Conservation (phyloP, 2,329 filamentous ascomycete species). For the Fusarium tanahbumbuense region DNA sequence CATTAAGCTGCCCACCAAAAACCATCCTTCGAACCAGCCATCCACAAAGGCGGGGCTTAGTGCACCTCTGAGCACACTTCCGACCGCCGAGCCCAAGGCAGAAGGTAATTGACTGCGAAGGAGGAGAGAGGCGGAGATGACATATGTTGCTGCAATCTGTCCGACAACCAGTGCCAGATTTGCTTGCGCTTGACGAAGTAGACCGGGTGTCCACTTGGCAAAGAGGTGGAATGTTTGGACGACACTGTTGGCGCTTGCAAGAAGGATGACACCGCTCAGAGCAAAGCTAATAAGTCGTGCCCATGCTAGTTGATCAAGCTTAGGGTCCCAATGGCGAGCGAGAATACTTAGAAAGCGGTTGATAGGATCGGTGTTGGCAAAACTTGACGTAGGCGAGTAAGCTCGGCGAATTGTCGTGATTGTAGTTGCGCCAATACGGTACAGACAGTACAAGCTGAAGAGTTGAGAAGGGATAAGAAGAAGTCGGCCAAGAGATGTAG, state of each 20-base stretch:
- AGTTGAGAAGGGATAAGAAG: conserved; percentile 71
- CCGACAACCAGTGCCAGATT: conserved; percentile 83
- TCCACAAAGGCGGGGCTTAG: conserved; percentile 71
- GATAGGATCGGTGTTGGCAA: conserved; percentile 82
- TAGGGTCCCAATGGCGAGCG: conserved; percentile 85
- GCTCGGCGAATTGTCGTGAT: conserved; percentile 73
- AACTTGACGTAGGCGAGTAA: conserved; percentile 56
- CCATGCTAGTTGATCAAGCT: conserved; percentile 85
- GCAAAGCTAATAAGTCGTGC: conserved; percentile 87
- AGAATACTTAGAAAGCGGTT: conserved; percentile 84
- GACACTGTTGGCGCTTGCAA: conserved; percentile 83
- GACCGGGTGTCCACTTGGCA: conserved; percentile 75
- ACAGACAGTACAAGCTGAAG: conserved; percentile 86
- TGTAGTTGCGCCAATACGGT: conserved; percentile 79
- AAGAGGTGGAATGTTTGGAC: conserved; percentile 89
- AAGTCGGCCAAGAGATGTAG: conserved; percentile 74
- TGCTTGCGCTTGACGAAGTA: conserved; percentile 79
- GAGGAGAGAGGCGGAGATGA: conserved; percentile 82
- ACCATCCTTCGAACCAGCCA: conserved; percentile 90
- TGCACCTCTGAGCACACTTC: conserved; percentile 80
- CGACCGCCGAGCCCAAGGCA: conserved; percentile 81
- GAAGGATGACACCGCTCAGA: conserved; percentile 83
- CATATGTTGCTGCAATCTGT: conserved; percentile 86
- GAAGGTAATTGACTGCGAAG: conserved; percentile 81
- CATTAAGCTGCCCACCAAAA: conserved; percentile 73